A percentile compares a stretch with the other conserved stretches of the same genome.
Conservation (phyloP, 345 rosid genomes). For the Zanthoxylum bungeanum region DNA sequence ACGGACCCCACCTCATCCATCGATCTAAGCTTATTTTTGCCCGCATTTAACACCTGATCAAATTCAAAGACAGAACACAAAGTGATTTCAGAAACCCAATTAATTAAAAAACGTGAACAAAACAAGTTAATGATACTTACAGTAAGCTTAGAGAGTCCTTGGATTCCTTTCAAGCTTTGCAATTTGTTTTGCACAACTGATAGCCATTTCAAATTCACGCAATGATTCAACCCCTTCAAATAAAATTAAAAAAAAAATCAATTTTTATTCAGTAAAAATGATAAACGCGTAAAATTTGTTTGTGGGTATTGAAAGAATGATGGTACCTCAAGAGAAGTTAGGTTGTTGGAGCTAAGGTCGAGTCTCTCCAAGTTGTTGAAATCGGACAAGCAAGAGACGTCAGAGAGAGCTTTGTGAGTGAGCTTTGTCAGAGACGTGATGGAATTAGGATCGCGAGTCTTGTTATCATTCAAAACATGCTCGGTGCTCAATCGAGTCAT, state of each 20-base stretch:
- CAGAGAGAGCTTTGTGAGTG: slow-evolving; percentile 68
- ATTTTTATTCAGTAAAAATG: background rate
- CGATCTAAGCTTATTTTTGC: slow-evolving; percentile 81
- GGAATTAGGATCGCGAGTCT: slow-evolving; percentile 43
- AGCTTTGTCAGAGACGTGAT: slow-evolving; percentile 60
- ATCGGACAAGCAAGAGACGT: slow-evolving; percentile 68
- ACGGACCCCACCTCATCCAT: slow-evolving; percentile 68
- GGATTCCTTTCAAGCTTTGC: slow-evolving; percentile 69
- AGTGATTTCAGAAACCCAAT: background rate
- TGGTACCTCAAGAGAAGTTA: slow-evolving; percentile 69
- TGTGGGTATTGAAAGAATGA: background rate
- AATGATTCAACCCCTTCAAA: slow-evolving; percentile 57
- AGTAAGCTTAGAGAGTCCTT: slow-evolving; percentile 64
- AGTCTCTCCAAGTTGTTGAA: slow-evolving; percentile 77
- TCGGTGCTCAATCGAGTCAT: slow-evolving; percentile 56
- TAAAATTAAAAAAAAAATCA: background rate
- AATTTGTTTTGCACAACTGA: slow-evolving; percentile 85
- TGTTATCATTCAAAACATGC: slow-evolving; percentile 57
- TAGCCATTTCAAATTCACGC: slow-evolving; percentile 80
- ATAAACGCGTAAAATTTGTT: background rate
- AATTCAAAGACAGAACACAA: slow-evolving; percentile 1
- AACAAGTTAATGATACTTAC: slow-evolving; percentile 31
- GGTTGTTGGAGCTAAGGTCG: slow-evolving; percentile 74
- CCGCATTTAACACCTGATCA: slow-evolving; percentile 91
- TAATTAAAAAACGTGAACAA: background rate